Percentiles rank a stretch among this genome's conserved stretches.
phyloP scores from a whole-genome alignment of 2,329 filamentous ascomycete species.

The Clarireedia paspali region DNA sequence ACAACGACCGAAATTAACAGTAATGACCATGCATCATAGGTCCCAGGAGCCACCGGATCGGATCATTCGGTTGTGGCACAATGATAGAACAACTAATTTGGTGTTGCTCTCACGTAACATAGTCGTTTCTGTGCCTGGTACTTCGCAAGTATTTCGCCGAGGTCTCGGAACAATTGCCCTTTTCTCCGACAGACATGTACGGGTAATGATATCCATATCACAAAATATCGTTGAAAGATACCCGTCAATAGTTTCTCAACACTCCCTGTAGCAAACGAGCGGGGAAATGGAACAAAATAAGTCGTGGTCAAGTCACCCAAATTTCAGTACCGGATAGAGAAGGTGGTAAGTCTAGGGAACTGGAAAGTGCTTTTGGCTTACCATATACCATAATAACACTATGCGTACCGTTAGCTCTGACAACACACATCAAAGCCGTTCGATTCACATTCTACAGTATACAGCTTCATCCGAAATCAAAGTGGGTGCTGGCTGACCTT shows the following conservation, averaged over 20 bases:
- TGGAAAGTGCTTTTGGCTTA: too few relatives aligned
- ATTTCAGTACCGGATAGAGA: too few relatives aligned
- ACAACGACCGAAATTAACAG: not conserved
- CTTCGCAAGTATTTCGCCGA: not conserved
- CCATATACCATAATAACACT: too few relatives aligned
- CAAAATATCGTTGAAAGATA: not conserved
- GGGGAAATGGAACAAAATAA: not conserved
- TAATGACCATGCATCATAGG: not conserved
- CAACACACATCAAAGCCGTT: too few relatives aligned
- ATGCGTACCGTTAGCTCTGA: too few relatives aligned
- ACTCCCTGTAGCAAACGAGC: too few relatives aligned
- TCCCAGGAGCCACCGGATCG: conserved; percentile 1
- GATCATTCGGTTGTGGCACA: conserved; percentile 1
- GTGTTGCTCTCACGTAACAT: not conserved
- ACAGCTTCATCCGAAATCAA: too few relatives aligned
- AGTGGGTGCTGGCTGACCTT: too few relatives aligned
- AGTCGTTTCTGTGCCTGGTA: too few relatives aligned
- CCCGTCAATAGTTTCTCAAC: not conserved
- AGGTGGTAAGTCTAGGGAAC: too few relatives aligned
- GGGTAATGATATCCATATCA: not conserved
- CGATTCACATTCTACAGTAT: too few relatives aligned
- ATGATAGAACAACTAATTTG: not conserved
- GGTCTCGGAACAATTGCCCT: not conserved
- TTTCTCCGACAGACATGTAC: not conserved
- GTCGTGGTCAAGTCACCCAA: not conserved